Evolutionary conservation across 176 grass and related monocot genomes (phyloP), one percentile per base, ranked within the genome.

Genomic region (Oryza nivara): DNA sequence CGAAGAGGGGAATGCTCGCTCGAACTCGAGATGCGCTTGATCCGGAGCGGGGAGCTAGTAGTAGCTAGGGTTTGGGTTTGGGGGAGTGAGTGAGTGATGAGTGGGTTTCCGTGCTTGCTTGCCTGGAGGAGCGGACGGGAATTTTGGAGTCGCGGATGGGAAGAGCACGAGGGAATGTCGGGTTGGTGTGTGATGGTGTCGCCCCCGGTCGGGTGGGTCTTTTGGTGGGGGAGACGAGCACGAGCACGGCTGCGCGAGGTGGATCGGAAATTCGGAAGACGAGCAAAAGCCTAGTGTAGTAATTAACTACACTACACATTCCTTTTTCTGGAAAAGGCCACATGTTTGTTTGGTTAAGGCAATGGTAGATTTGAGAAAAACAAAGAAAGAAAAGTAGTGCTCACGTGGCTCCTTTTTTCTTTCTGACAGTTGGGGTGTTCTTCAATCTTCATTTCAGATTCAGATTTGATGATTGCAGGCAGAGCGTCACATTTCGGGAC

Each of bases 241-340:
- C 32, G 68, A 44, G 20, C 16, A 40, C 70, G 20, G 70, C 58
- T 23, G n/a, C 8, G 9, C 58, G 58, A 11, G 58, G 20, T 11
- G n/a, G 58, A 11, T 63, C 17, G 58, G 56, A 60, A 17, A 17
- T 32, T 32, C 30, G 30, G 30, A 32, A 32, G 2, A 32, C 2
- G 30, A 2, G 30, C 30, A 32, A 32, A 32, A 32, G 30, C 30
- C 30, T 32, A 32, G 30, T 32, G 30, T 3, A 2, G 30, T 32
- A 32, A 32, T 32, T 32, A 32, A 32, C 30, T 32, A 32, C 30
- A 32, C 6, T 52, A 6, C 49, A 0, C 48, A 6, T 20, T 46
- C 63, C 43, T 58, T 84, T 84, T 64, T 77, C n/a, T 68, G 46
- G 5, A 58, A 84, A 84, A 84, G 20, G 56, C 56, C 56, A 22